Evolutionary conservation across 2,329 filamentous ascomycete species (phyloP).

Genomic region (Incumbomyces lentus): DNA sequence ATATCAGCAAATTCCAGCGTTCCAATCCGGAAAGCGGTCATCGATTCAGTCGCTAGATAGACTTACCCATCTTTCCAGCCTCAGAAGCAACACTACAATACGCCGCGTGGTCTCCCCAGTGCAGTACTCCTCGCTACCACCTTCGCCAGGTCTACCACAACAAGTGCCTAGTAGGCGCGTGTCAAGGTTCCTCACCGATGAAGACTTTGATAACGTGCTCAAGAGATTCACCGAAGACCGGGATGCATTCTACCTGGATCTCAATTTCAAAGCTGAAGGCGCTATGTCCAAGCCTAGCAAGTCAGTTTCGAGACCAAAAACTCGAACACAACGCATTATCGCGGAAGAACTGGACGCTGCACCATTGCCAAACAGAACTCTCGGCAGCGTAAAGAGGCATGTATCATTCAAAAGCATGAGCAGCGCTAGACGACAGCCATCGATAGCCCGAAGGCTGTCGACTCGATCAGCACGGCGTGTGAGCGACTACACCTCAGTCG

Average conservation of each 20-base stretch:
- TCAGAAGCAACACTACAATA: slow-evolving; percentile 55
- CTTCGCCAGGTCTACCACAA: slow-evolving; percentile 17
- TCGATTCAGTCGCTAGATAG: slow-evolving; percentile 42
- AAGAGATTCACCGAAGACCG: slow-evolving; percentile 92
- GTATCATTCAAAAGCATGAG: slow-evolving; percentile 93
- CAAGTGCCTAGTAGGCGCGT: slow-evolving; percentile 19
- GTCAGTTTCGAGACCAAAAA: slow-evolving; percentile 12
- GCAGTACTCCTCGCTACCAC: slow-evolving; percentile 12
- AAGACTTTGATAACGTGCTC: slow-evolving; percentile 87
- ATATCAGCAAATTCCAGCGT: slow-evolving; percentile 28
- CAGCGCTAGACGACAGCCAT: slow-evolving; percentile 79
- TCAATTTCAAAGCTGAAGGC: slow-evolving; percentile 72
- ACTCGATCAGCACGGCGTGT: slow-evolving; percentile 75
- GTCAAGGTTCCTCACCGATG: slow-evolving; percentile 50
- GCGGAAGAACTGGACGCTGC: slow-evolving; percentile 53
- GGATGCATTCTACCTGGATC: slow-evolving; percentile 84
- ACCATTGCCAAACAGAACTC: slow-evolving; percentile 47
- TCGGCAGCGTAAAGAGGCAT: slow-evolving; percentile 80
- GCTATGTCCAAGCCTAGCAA: slow-evolving; percentile 36
- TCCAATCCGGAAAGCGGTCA: slow-evolving; percentile 28
- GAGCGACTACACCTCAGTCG: slow-evolving; percentile 97
- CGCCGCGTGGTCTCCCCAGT: slow-evolving; percentile 24
- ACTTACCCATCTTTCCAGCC: slow-evolving; percentile 44
- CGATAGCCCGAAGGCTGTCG: slow-evolving; percentile 60
- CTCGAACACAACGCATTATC: slow-evolving; percentile 71